Conservation (phyloP, 2,329 filamentous ascomycete species). For the Achaetomium macrosporum region DNA sequence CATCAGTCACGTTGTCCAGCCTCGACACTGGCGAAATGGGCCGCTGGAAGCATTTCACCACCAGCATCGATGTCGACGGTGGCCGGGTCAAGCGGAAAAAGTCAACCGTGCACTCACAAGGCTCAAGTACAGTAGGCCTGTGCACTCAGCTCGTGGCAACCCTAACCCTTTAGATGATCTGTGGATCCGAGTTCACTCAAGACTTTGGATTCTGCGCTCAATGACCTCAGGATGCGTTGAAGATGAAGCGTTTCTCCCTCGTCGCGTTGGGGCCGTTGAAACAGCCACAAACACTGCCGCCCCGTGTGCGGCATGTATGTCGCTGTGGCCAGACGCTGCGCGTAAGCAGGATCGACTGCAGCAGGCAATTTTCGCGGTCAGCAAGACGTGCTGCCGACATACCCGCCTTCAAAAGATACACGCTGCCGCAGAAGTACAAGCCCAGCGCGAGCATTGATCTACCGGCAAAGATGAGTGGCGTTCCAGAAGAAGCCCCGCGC, state of each 20-base stretch:
- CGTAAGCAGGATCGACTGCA: slow-evolving; percentile 13
- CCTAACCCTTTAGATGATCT: slow-evolving; percentile 5
- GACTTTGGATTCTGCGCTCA: not conserved
- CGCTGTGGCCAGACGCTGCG: slow-evolving; percentile 2
- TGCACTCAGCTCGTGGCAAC: not conserved
- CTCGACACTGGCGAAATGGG: too few relatives aligned
- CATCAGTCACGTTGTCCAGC: too few relatives aligned
- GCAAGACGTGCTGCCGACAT: slow-evolving; percentile 4
- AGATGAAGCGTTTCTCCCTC: slow-evolving; percentile 13
- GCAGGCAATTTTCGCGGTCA: slow-evolving; percentile 20
- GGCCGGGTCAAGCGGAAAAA: slow-evolving; percentile 9
- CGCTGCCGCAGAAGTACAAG: slow-evolving; percentile 16
- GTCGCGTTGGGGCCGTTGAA: slow-evolving; percentile 8
- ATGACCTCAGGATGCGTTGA: slow-evolving; percentile 10
- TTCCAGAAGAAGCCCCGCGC: slow-evolving; percentile 22
- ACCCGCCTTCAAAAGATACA: slow-evolving; percentile 21
- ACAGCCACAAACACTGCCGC: slow-evolving; percentile 6
- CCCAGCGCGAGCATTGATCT: slow-evolving; percentile 9
- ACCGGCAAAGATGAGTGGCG: slow-evolving; percentile 16
- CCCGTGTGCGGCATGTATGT: slow-evolving; percentile 9
- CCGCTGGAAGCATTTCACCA: too few relatives aligned
- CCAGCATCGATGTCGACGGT: not conserved
- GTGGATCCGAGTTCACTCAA: not conserved
- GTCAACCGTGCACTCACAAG: slow-evolving; percentile 8
- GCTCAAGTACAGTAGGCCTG: too few relatives aligned